These are phyloP conservation scores for Cystobasidium onofrii DNA, from an alignment of 768 basidiomycete genomes.

Conservation along the genomic window DNA sequence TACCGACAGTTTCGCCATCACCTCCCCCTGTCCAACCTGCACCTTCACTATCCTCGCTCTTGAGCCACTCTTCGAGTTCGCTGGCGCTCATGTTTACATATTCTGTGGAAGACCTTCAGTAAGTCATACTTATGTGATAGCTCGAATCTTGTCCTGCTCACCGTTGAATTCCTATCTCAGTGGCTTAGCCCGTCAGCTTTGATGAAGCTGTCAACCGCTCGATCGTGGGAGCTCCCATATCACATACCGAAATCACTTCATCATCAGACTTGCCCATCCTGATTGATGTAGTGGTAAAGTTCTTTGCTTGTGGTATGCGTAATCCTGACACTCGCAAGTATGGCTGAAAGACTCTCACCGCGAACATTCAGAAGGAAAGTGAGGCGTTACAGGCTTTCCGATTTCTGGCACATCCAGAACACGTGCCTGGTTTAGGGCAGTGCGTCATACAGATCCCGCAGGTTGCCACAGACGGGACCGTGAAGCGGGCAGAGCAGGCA, in stretches of 20 bases:
- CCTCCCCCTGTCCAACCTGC: constrained; percentile 42
- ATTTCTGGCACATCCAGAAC: background rate
- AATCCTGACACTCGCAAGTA: background rate
- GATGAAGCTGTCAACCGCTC: too few species aligned
- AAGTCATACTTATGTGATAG: too few species aligned
- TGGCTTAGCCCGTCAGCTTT: too few species aligned
- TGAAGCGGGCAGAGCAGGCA: background rate
- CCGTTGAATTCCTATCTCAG: constrained; percentile 18
- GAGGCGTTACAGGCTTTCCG: background rate
- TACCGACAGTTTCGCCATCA: constrained; percentile 44
- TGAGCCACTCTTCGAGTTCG: constrained; percentile 47
- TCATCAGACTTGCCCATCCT: constrained; percentile 46
- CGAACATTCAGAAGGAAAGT: background rate
- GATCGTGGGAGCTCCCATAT: too few species aligned
- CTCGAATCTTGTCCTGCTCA: background rate
- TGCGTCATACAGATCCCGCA: background rate
- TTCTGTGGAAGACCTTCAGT: constrained; percentile 34
- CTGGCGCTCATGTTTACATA: constrained; percentile 48
- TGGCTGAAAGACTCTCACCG: background rate
- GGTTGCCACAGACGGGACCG: too few species aligned
- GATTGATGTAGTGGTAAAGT: background rate
- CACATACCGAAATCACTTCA: constrained; percentile 46
- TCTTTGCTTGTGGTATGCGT: background rate
- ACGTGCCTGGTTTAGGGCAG: background rate
- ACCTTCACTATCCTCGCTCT: constrained; percentile 43